Evolutionary conservation across 768 basidiomycete genomes (phyloP).

Genomic region (Mycena epipterygia): DNA sequence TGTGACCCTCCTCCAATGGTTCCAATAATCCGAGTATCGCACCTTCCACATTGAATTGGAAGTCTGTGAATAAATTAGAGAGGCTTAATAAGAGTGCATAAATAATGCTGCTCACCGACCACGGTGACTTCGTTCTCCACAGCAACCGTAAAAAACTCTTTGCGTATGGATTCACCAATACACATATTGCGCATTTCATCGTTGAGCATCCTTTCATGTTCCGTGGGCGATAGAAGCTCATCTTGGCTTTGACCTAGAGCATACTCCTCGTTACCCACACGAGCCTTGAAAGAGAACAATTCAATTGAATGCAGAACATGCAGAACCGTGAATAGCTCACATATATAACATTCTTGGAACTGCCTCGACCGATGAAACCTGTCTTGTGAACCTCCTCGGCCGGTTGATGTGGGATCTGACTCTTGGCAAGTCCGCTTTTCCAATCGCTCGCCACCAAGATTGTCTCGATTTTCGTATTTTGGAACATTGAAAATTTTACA

Average conservation of each 20-base stretch:
- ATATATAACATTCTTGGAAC: constrained; percentile 34
- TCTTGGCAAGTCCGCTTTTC: neutral
- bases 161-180: constrained; percentile 27
- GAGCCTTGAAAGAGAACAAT: constrained; percentile 23
- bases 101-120: neutral
- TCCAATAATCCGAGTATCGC: constrained; percentile 31
- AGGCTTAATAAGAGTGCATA: neutral
- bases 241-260: constrained; percentile 34
- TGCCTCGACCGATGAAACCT: constrained; percentile 32
- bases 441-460: constrained; percentile 19
- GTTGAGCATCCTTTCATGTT: constrained; percentile 4
- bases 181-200: constrained; percentile 33
- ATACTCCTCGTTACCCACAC: constrained; percentile 33
- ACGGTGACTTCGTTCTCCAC: neutral
- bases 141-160: constrained; percentile 17
- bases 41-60: constrained; percentile 31
- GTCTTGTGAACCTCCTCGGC: constrained; percentile 10
- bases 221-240: neutral
- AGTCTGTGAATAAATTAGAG: constrained; percentile 1
- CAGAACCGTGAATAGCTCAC: constrained; percentile 10
- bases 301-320: too few species aligned
- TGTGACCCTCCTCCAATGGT: constrained; percentile 12
- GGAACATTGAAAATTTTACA: neutral
- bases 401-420: neutral
- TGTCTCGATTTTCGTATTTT: neutral